These are phyloP conservation scores for Colletotrichum sp. DNA, from an alignment of 2,329 filamentous ascomycete genomes.

Conservation along the genomic window DNA sequence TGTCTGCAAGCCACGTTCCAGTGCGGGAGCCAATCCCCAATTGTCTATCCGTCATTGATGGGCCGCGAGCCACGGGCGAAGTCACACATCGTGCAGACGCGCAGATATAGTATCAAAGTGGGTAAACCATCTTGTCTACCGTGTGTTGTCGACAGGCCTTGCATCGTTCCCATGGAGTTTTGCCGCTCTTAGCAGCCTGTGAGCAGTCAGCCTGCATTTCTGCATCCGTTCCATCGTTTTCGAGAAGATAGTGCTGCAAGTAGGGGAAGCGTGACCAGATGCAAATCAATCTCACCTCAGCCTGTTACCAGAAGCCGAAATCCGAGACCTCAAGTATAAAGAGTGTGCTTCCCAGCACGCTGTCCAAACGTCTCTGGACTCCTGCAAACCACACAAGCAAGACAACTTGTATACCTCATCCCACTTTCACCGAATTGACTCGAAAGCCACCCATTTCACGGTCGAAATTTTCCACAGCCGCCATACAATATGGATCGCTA, in stretches of 20 bases:
- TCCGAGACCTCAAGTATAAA: conserved; percentile 5
- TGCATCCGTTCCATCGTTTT: background rate
- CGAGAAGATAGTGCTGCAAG: background rate
- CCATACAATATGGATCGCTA: conserved; percentile 9
- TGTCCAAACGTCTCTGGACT: background rate
- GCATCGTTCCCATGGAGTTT: background rate
- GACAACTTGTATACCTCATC: too few species aligned
- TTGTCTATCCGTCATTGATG: background rate
- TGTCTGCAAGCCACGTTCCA: conserved; percentile 11
- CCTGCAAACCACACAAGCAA: background rate
- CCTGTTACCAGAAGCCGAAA: background rate
- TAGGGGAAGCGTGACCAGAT: background rate
- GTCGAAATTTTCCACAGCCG: background rate
- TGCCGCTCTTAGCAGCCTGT: conserved; percentile 6
- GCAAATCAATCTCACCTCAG: background rate
- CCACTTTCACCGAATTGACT: background rate
- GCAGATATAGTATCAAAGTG: background rate
- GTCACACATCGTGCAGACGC: background rate
- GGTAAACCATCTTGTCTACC: background rate
- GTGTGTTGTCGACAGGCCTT: background rate
- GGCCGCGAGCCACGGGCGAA: background rate
- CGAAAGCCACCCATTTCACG: background rate
- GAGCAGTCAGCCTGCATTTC: conserved; percentile 8
- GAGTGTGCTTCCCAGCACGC: background rate
- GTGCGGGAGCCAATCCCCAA: background rate